Percentiles rank a stretch among this genome's conserved stretches.
These are phyloP conservation scores for Rhynchospora tenuis DNA, from an alignment of 176 grass and related monocot species.

Conservation along the genomic window DNA sequence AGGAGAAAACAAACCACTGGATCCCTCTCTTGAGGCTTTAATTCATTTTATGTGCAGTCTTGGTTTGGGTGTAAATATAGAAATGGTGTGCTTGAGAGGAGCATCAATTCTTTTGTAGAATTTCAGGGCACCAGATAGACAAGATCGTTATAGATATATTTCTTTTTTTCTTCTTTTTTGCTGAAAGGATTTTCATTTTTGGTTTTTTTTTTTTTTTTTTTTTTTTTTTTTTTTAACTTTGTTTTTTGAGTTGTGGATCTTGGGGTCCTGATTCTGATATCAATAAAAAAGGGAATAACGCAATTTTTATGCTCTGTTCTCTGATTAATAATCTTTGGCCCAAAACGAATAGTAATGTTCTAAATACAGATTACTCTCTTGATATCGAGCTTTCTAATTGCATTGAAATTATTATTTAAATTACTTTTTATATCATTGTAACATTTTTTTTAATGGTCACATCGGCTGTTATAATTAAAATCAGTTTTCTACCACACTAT, in stretches of 20 bases:
- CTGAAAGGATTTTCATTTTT: constrained; percentile 23
- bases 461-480: too few relatives aligned
- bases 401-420: too few relatives aligned
- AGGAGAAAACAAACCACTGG: background rate
- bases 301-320: background rate
- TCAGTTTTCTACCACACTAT: too few relatives aligned
- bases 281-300: background rate
- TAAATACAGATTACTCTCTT: too few relatives aligned
- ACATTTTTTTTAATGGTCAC: too few relatives aligned
- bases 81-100: constrained; percentile 27
- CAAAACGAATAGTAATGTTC: too few relatives aligned
- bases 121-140: constrained; percentile 25
- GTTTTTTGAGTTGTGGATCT: background rate
- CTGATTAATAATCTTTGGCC: background rate
- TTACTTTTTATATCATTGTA: too few relatives aligned
- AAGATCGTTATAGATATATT: constrained; percentile 22
- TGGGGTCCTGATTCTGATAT: background rate
- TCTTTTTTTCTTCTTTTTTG: constrained; percentile 8
- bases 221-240: background rate
- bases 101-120: constrained; percentile 27
- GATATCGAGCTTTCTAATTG: too few relatives aligned
- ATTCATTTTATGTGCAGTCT: constrained; percentile 29
- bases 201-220: background rate
- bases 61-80: constrained; percentile 30
- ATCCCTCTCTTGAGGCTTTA: background rate